These are phyloP conservation scores for Aspergillus haitiensis DNA, from an alignment of 495 filamentous ascomycete species.

Conservation along the genomic window DNA sequence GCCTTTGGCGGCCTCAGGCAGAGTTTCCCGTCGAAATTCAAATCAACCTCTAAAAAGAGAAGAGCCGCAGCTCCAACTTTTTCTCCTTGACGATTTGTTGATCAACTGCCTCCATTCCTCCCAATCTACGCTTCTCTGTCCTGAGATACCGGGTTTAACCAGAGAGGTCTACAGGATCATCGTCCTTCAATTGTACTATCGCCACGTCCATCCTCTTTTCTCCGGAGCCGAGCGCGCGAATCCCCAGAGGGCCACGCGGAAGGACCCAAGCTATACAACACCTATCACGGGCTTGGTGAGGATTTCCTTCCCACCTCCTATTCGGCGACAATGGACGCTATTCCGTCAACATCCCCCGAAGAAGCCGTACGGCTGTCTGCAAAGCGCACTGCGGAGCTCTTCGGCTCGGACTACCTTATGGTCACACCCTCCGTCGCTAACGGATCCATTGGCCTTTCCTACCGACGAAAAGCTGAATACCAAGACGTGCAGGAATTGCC, in stretches of 20 bases:
- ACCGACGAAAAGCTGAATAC: slow-evolving; percentile 76
- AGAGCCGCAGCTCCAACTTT: slow-evolving; percentile 1
- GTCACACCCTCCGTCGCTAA: slow-evolving; percentile 48
- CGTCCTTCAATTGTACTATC: no score
- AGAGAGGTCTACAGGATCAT: no score
- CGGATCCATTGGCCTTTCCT: slow-evolving; percentile 53
- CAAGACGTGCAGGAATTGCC: slow-evolving; percentile 77
- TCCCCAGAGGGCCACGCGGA: background rate
- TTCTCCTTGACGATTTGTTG: slow-evolving; percentile 3
- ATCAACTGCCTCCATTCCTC: background rate
- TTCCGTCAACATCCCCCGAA: slow-evolving; percentile 37
- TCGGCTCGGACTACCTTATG: slow-evolving; percentile 57
- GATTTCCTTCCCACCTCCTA: slow-evolving; percentile 1
- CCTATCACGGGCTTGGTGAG: slow-evolving; percentile 8
- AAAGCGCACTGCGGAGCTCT: slow-evolving; percentile 69
- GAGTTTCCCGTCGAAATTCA: slow-evolving; percentile 24
- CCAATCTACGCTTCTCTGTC: background rate
- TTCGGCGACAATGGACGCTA: slow-evolving; percentile 33
- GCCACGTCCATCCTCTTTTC: no score
- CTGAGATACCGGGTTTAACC: no score
- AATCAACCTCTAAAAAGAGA: slow-evolving; percentile 7
- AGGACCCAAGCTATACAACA: slow-evolving; percentile 3
- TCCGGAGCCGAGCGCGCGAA: no score
- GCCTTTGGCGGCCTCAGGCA: slow-evolving; percentile 35
- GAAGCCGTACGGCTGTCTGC: slow-evolving; percentile 57